phyloP scores from a whole-genome alignment of 805 yeast genomes.

The Kodamaea kakaduensis region DNA sequence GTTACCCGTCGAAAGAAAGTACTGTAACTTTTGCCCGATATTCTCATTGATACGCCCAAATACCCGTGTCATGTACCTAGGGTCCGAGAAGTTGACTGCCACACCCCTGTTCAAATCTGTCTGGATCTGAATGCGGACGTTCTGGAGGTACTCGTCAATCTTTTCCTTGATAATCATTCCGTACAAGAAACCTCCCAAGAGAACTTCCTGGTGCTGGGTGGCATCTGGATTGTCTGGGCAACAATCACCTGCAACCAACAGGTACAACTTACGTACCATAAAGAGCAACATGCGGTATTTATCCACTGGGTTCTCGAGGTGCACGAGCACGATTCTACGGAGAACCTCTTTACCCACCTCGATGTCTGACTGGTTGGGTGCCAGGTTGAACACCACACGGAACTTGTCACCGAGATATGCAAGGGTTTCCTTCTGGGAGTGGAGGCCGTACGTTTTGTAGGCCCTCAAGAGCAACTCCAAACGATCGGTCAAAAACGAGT shows the following conservation, averaged over 20 bases:
- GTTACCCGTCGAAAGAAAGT: slow-evolving; percentile 95
- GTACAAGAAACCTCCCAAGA: slow-evolving; percentile 91
- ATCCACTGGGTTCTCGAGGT: slow-evolving; percentile 66
- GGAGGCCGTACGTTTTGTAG: slow-evolving; percentile 74
- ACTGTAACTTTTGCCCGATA: slow-evolving; percentile 90
- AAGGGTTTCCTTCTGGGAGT: slow-evolving; percentile 82
- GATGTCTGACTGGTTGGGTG: slow-evolving; percentile 81
- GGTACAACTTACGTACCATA: slow-evolving; percentile 92
- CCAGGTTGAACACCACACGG: slow-evolving; percentile 86
- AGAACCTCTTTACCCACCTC: slow-evolving; percentile 88
- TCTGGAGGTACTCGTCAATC: slow-evolving; percentile 84
- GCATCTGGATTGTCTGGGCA: slow-evolving; percentile 98
- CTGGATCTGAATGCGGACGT: slow-evolving; percentile 67
- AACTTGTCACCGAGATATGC: slow-evolving; percentile 95
- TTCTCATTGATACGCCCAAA: slow-evolving; percentile 81
- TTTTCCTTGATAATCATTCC: slow-evolving; percentile 97
- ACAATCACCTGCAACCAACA: slow-evolving; percentile 95
- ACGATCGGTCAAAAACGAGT: slow-evolving; percentile 97
- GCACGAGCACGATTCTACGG: slow-evolving; percentile 82
- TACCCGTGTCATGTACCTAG: slow-evolving; percentile 77
- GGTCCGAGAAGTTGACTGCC: slow-evolving; percentile 78
- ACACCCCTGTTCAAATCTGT: slow-evolving; percentile 76
- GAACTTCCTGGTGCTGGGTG: slow-evolving; percentile 95
- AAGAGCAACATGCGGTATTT: slow-evolving; percentile 84
- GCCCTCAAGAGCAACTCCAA: slow-evolving; percentile 87